Evolutionary conservation across 306 rosid genomes (phyloP).

Genomic region (Malus domestica): DNA sequence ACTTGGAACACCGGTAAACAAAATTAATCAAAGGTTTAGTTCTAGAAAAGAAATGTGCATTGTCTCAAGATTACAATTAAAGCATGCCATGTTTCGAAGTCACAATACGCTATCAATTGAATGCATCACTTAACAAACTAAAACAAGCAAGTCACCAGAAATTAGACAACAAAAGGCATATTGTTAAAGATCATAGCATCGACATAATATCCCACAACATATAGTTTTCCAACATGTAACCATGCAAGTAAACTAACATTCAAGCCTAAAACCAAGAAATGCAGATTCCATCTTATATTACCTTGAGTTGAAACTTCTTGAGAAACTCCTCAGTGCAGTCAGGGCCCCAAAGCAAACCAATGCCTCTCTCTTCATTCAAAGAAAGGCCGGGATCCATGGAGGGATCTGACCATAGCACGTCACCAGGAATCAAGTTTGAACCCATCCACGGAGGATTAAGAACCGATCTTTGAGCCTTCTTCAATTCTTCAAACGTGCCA

Average conservation of each 20-base stretch:
- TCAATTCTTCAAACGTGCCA: slow-evolving; percentile 71
- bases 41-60: neutral
- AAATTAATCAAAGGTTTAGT: neutral
- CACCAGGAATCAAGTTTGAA: slow-evolving; percentile 74
- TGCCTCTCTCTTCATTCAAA: slow-evolving; percentile 71
- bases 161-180: neutral
- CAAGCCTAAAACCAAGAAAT: neutral
- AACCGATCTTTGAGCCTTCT: slow-evolving; percentile 63
- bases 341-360: slow-evolving; percentile 86
- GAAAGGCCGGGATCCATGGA: slow-evolving; percentile 68
- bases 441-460: slow-evolving; percentile 96
- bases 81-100: neutral
- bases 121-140: neutral
- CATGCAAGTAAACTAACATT: neutral
- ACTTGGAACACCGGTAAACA: neutral
- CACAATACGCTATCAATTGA: neutral
- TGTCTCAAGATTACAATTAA: neutral
- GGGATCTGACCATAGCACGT: slow-evolving; percentile 92
- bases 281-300: neutral
- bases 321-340: slow-evolving; percentile 82
- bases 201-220: neutral
- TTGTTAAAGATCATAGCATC: neutral
- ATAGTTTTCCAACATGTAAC: neutral
- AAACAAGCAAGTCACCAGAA: too few species aligned
- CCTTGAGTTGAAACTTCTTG: slow-evolving; percentile 58